These are phyloP conservation scores for Acorus gramineus DNA, from an alignment of 106 monocot species.

Conservation along the genomic window DNA sequence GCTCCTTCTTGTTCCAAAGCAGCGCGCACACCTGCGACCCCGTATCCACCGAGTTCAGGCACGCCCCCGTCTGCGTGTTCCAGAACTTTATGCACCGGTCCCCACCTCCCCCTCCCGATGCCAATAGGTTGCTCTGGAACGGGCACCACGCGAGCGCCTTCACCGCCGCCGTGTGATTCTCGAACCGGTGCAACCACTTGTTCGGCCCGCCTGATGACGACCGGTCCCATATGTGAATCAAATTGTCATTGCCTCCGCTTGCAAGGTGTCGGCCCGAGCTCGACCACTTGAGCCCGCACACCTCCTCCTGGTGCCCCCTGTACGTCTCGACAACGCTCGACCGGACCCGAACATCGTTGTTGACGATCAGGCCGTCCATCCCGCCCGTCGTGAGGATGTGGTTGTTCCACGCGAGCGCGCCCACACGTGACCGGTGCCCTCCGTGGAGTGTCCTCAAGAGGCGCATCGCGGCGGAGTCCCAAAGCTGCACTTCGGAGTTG, in stretches of 20 bases:
- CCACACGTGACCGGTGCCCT: slow-evolving; percentile 38
- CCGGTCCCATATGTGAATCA: slow-evolving; percentile 52
- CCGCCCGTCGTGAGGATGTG: slow-evolving; percentile 53
- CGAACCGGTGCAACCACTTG: slow-evolving; percentile 32
- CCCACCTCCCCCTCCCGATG: slow-evolving; percentile 38
- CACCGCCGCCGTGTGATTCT: slow-evolving; percentile 38
- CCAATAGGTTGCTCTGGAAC: slow-evolving; percentile 48
- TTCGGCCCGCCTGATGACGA: slow-evolving; percentile 16
- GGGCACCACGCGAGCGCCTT: slow-evolving; percentile 72
- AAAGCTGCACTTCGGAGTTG: slow-evolving; percentile 48
- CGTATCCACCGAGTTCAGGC: slow-evolving; percentile 46
- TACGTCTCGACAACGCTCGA: slow-evolving; percentile 25
- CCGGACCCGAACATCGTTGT: slow-evolving; percentile 46
- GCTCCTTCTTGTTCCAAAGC: slow-evolving; percentile 63
- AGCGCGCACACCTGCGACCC: slow-evolving; percentile 50
- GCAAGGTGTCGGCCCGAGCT: slow-evolving; percentile 40
- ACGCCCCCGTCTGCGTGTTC: slow-evolving; percentile 42
- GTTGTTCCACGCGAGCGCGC: slow-evolving; percentile 54
- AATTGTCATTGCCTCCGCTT: slow-evolving; percentile 52
- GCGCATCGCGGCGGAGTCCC: slow-evolving; percentile 36
- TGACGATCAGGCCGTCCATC: slow-evolving; percentile 45
- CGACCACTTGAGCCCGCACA: slow-evolving; percentile 61
- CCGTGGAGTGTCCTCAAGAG: slow-evolving; percentile 43
- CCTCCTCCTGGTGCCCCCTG: slow-evolving; percentile 40
- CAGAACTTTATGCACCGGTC: slow-evolving; percentile 64